A percentile compares a stretch with the other conserved stretches of the same genome.
Evolutionary conservation across 306 rosid species (phyloP).

Genomic region (Inga oerstediana): DNA sequence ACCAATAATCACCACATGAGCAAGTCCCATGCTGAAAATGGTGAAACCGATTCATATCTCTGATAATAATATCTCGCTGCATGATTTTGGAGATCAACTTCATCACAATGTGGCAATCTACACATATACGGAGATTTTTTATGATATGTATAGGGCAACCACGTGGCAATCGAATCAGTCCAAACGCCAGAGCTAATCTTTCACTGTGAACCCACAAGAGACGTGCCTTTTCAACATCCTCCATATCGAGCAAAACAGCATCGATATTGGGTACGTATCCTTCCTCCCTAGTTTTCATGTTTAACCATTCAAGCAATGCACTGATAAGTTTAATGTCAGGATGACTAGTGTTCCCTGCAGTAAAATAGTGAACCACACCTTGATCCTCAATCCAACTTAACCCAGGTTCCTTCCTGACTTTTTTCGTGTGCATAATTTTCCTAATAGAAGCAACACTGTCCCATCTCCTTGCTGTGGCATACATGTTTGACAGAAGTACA

Average conservation of each 20-base stretch:
- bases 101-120: neutral
- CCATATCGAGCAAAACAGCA: neutral
- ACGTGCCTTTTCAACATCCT: neutral
- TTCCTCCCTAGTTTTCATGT: neutral
- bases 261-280: neutral
- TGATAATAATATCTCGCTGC: neutral
- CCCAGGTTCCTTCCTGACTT: neutral
- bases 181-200: neutral
- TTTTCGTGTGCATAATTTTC: neutral
- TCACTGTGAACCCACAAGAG: neutral
- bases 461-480: neutral
- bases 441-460: neutral
- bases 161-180: neutral
- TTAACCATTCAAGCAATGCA: neutral
- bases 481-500: neutral
- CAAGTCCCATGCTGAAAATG: neutral
- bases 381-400: slow-evolving; percentile 1
- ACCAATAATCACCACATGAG: neutral
- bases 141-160: neutral
- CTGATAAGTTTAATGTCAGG: neutral
- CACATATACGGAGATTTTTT: slow-evolving; percentile 1
- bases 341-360: neutral
- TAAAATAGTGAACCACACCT: neutral
- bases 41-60: slow-evolving; percentile 2
- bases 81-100: neutral